Evolutionary conservation across 768 basidiomycete genomes (phyloP), one percentile per base, ranked within the genome.

Genomic region (Gloeopeniophorella convolvens): DNA sequence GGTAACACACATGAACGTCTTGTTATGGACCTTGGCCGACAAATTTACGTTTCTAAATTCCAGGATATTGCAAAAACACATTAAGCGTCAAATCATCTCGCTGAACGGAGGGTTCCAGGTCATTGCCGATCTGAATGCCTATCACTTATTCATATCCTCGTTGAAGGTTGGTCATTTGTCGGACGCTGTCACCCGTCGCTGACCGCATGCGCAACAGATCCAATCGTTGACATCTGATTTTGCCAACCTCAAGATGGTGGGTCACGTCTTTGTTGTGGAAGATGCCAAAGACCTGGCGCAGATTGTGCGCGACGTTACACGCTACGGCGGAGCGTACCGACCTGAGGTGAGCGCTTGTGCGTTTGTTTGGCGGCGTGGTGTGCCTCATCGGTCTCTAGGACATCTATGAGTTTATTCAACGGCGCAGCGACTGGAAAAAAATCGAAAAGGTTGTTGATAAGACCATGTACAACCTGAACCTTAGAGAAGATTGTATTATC

Each of bases 41-140:
- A 57, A 28, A 36, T 27, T 23, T 24, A n/a, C 24, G 18, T 24
- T 21, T 30, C 32, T 16, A 21, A 28, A 28, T 33, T 44, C 10
- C 45, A 95, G 94, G 15, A 94, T 98, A 61, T 65, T 98, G 27
- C 93, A 97, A 63, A 92, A 95, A 59, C 95, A 97, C 60, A 84
- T 98, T 65, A 98, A 99, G 64, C 78, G 93, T 1, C 93, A 97
- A 64, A 99, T 98, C 60, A 93, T 98, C 42, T 97, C 94, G 1
- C 75, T 96, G 30, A 80, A 72, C 48, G 96, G 96, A 13, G 95
- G 95, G 0, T 95, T 98, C 67, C 90, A 92, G 57, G 83, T 97
- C 53, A 97, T 99, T 55, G 87, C 94, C 2, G 96, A 99, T 65
- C 69, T 99, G 53, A 99, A 98, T 66, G 80, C 87, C 3, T 99